These are phyloP conservation scores for Vigna hirtella DNA, from an alignment of 306 rosid genomes.

Conservation along the genomic window DNA sequence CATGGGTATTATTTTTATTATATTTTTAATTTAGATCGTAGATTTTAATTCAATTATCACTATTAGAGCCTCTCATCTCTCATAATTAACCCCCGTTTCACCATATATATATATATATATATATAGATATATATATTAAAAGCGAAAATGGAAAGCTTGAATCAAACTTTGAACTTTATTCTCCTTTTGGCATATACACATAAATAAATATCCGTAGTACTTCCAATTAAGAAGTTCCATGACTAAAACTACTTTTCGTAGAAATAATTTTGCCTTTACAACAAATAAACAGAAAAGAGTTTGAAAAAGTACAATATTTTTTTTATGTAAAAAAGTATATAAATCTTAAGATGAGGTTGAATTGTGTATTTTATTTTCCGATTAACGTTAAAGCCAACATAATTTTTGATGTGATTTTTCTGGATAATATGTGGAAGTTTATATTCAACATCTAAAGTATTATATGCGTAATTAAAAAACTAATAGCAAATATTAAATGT, in stretches of 20 bases:
- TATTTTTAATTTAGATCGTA: too few relatives aligned
- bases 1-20: too few relatives aligned
- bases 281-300: not conserved
- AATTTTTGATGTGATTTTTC: not conserved
- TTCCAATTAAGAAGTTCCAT: not conserved
- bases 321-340: not conserved
- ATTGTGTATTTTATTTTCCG: not conserved
- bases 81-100: too few relatives aligned
- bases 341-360: not conserved
- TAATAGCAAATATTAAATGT: not conserved
- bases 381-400: not conserved
- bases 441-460: not conserved
- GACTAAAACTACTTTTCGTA: not conserved
- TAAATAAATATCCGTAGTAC: not conserved
- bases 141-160: not conserved
- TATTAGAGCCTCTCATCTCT: too few relatives aligned
- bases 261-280: not conserved
- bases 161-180: not conserved
- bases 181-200: not conserved
- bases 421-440: not conserved
- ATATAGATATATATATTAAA: too few relatives aligned
- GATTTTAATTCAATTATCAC: too few relatives aligned
- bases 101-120: too few relatives aligned
- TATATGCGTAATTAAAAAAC: not conserved
- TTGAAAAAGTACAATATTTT: not conserved